Evolutionary conservation across 768 basidiomycete genomes (phyloP), one percentile per base, ranked within the genome.

Genomic region (Phylloporus rhodoxanthus): DNA sequence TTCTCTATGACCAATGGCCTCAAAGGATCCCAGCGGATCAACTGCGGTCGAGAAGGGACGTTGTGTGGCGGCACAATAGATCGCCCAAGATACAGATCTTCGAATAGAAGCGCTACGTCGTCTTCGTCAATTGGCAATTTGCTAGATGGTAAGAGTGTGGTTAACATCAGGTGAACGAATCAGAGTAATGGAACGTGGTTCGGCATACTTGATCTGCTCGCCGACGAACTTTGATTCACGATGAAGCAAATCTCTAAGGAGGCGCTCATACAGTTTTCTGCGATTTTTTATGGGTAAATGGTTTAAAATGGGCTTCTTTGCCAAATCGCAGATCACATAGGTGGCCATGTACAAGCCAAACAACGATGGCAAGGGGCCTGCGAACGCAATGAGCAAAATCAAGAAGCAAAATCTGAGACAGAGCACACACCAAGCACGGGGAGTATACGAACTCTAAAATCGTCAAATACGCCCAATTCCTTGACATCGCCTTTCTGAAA

Each of bases 311-410:
- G 90, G 86, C 61, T 89, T 90, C 5, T 79, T 86, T 1, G 92
- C 90, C 44, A 97, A 70, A 49, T 85, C 85, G 64, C 88, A 90
- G 6, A 94, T 70, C 50, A 99, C 81, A 62, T 90, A 97, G 0
- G 91, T 90, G 17, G 90, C 88, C 33, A 86, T 84, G 57, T 95
- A 78, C 53, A 98, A 76, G 14, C 94, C 96, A 64, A 99, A 98
- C 50, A 95, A 82, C 2, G 87, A 80, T 0, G 93, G 94, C 8
- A 96, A 69, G 0, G 93, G 88, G 0, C 66, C 66, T 67, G 34
- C 2, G 1, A 42, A 8, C 25, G 2, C 10, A 21, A 21, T 59
- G 28, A 51, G 46, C 21, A 11, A 50, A 13, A 19, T 4, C 6
- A 39, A n/a, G 20, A n/a, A 20, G 17, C 2, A 23, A 45, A 20